Percentiles rank a stretch among this genome's conserved stretches.
These are phyloP conservation scores for Paulownia fortunei DNA, from an alignment of 257 asterid species.

Conservation along the genomic window DNA sequence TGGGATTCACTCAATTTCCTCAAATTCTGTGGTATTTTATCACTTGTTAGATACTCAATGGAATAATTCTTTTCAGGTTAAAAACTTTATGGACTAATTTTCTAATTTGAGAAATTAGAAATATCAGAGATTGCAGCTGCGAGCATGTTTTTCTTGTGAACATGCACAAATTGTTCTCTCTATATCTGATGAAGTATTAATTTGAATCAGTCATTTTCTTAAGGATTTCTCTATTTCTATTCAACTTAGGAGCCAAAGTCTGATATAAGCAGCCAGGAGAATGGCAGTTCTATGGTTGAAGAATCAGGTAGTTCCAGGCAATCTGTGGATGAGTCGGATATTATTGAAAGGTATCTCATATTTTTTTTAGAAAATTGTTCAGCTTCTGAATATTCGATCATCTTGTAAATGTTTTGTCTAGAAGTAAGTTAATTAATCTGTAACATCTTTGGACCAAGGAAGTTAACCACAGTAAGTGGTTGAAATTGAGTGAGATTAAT, in stretches of 20 bases:
- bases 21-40: not conserved
- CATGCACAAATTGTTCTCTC: not conserved
- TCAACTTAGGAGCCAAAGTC: slow-evolving; percentile 54
- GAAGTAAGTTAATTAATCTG: slow-evolving; percentile 18
- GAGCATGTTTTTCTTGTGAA: slow-evolving; percentile 9
- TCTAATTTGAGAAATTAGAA: not conserved
- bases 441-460: not conserved
- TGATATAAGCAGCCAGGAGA: slow-evolving; percentile 56
- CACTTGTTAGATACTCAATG: not conserved
- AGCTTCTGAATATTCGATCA: slow-evolving; percentile 12
- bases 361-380: not conserved
- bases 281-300: slow-evolving; percentile 51
- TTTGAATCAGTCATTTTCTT: not conserved
- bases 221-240: slow-evolving; percentile 14
- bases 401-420: slow-evolving; percentile 23
- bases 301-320: slow-evolving; percentile 52
- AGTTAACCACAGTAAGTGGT: slow-evolving; percentile 25
- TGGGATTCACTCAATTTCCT: not conserved
- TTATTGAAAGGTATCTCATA: slow-evolving; percentile 61
- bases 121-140: not conserved
- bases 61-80: not conserved
- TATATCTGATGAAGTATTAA: slow-evolving; percentile 13
- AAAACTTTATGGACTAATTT: not conserved
- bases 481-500: slow-evolving; percentile 21
- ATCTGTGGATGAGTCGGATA: slow-evolving; percentile 48